A percentile compares a stretch with the other conserved stretches of the same genome.
These are phyloP conservation scores for Omphalea diandra DNA, from an alignment of 441 rosid genomes.

Conservation along the genomic window DNA sequence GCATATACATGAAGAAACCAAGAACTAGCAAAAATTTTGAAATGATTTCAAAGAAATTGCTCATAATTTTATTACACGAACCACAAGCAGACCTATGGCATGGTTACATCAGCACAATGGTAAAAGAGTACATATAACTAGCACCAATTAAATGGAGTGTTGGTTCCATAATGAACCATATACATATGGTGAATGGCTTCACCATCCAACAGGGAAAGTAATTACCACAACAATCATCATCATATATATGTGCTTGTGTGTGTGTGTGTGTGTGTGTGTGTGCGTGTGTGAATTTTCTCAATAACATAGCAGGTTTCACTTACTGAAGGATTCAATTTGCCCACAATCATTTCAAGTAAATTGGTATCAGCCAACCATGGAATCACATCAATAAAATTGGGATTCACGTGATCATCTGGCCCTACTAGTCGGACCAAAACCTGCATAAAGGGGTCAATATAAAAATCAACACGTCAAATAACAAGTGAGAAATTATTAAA, in stretches of 20 bases:
- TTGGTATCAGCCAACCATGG: slow-evolving; percentile 92
- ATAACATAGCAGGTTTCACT: slow-evolving; percentile 32
- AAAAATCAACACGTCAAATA: slow-evolving; percentile 17
- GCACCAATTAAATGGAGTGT: not conserved
- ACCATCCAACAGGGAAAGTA: not conserved
- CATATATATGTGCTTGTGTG: not conserved
- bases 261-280: too few relatives aligned
- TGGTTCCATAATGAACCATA: not conserved
- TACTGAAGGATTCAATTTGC: slow-evolving; percentile 84
- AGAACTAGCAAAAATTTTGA: not conserved
- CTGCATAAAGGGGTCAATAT: slow-evolving; percentile 34
- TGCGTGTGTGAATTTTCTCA: not conserved
- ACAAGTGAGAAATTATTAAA: slow-evolving; percentile 14
- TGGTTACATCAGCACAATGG: not conserved
- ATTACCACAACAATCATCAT: not conserved
- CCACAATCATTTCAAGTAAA: slow-evolving; percentile 92
- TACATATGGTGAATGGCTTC: too few relatives aligned
- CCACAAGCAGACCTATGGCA: not conserved
- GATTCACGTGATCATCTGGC: slow-evolving; percentile 93
- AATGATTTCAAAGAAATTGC: not conserved
- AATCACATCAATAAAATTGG: slow-evolving; percentile 94
- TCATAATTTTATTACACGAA: not conserved
- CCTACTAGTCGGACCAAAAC: slow-evolving; percentile 95
- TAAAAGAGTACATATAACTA: not conserved
- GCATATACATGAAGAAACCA: not conserved